Evolutionary conservation across 768 basidiomycete species (phyloP).

Genomic region (Xerocomus brunneocitrinus): DNA sequence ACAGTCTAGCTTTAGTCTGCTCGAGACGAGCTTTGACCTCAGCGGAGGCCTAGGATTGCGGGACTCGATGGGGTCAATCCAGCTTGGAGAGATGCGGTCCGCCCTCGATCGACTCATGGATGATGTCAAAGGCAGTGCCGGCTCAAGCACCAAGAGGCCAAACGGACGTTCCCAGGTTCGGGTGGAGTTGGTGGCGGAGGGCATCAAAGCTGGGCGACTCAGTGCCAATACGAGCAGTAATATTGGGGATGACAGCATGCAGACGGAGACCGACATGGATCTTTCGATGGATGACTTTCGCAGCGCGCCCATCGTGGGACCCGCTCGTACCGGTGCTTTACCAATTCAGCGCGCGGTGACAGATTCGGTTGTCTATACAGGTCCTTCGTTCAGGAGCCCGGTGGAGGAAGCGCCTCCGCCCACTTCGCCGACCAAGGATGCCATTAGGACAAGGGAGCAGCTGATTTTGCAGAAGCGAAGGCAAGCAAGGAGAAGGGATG

Average conservation of each 20-base stretch:
- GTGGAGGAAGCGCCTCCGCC: slow-evolving; percentile 33
- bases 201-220: slow-evolving; percentile 29
- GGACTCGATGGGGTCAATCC: slow-evolving; percentile 46
- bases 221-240: slow-evolving; percentile 35
- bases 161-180: slow-evolving; percentile 14
- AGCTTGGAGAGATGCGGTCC: slow-evolving; percentile 67
- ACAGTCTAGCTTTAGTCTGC: slow-evolving; percentile 14
- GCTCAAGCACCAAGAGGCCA: slow-evolving; percentile 22
- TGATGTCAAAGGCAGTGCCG: slow-evolving; percentile 42
- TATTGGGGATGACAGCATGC: slow-evolving; percentile 25
- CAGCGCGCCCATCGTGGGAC: slow-evolving; percentile 11
- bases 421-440: slow-evolving; percentile 57
- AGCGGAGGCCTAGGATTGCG: slow-evolving; percentile 24
- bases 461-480: slow-evolving; percentile 68
- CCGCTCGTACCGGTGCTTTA: slow-evolving; percentile 13
- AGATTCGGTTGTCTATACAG: slow-evolving; percentile 38
- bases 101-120: slow-evolving; percentile 72
- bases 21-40: slow-evolving; percentile 23
- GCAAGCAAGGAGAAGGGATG: slow-evolving; percentile 52
- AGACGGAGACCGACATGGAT: slow-evolving; percentile 33
- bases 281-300: slow-evolving; percentile 24
- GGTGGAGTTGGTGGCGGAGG: slow-evolving; percentile 31
- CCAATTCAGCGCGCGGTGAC: slow-evolving; percentile 49
- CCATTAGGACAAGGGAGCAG: slow-evolving; percentile 60
- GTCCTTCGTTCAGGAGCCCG: slow-evolving; percentile 33